A percentile compares a stretch with the other conserved stretches of the same genome.
Evolutionary conservation across 768 basidiomycete genomes (phyloP).

Genomic region (Macrocybe gigantea): DNA sequence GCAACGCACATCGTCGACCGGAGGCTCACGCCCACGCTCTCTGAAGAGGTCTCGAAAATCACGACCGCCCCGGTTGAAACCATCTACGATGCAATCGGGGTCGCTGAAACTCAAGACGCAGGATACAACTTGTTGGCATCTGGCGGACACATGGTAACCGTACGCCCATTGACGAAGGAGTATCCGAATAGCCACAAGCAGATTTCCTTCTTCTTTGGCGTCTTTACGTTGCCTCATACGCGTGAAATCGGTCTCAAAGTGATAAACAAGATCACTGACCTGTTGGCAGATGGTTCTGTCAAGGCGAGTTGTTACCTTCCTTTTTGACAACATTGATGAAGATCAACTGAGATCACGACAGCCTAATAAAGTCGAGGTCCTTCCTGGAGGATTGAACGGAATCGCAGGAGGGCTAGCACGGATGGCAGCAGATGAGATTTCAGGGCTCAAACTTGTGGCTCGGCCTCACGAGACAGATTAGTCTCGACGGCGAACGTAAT

Average conservation of each 20-base stretch:
- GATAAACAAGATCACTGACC: neutral
- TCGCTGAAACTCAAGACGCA: conserved; percentile 3
- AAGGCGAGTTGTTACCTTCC: neutral
- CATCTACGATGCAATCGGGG: conserved; percentile 5
- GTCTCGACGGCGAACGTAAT: too few species aligned
- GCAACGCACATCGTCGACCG: conserved; percentile 29
- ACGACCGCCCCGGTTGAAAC: neutral
- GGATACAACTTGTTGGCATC: conserved; percentile 3
- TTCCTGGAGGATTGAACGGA: conserved; percentile 40
- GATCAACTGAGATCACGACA: conserved; percentile 9
- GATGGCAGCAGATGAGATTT: conserved; percentile 32
- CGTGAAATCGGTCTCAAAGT: neutral
- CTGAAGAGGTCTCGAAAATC: conserved; percentile 4
- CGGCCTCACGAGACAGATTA: conserved; percentile 30
- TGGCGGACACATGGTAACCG: neutral
- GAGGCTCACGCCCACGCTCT: neutral
- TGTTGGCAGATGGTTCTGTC: neutral
- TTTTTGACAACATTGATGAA: neutral
- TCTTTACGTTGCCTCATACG: neutral
- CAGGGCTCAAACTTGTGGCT: conserved; percentile 38
- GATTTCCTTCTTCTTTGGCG: neutral
- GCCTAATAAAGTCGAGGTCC: conserved; percentile 37
- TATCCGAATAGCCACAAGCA: neutral
- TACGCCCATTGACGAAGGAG: neutral
- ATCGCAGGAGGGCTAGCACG: conserved; percentile 34